phyloP scores from a whole-genome alignment of 352 stramenopile genomes.

The Pythium insidiosum region DNA sequence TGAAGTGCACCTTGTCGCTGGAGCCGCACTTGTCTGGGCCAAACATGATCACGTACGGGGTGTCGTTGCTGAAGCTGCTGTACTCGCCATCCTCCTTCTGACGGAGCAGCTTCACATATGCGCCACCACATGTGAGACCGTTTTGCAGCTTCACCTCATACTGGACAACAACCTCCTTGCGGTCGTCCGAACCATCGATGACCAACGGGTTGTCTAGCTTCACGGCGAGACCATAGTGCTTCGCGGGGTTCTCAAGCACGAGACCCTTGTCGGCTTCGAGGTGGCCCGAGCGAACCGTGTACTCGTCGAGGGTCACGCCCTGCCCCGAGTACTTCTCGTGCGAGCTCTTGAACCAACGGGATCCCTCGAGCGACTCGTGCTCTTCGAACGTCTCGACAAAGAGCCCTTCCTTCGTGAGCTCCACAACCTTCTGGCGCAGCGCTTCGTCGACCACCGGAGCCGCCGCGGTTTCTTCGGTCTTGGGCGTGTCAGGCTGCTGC shows the following conservation, averaged over 20 bases:
- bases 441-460: constrained; percentile 10
- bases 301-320: constrained; percentile 54
- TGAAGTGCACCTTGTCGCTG: constrained; percentile 94
- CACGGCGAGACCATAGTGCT: constrained; percentile 76
- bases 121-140: constrained; percentile 86
- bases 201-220: constrained; percentile 55
- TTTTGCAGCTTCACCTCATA: constrained; percentile 94
- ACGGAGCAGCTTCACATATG: constrained; percentile 91
- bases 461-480: constrained; percentile 5
- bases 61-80: constrained; percentile 69
- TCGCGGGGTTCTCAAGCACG: constrained; percentile 58
- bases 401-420: constrained; percentile 41
- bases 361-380: constrained; percentile 42
- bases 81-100: constrained; percentile 40
- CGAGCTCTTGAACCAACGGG: constrained; percentile 77
- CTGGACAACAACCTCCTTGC: constrained; percentile 89
- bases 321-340: constrained; percentile 78
- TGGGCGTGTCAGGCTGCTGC: constrained; percentile 1
- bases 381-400: constrained; percentile 79
- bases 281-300: constrained; percentile 46
- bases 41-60: constrained; percentile 95
- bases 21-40: constrained; percentile 91
- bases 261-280: constrained; percentile 57
- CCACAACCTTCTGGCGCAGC: constrained; percentile 35
- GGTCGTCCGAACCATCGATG: constrained; percentile 53